A percentile compares a stretch with the other conserved stretches of the same genome.
phyloP scores from a whole-genome alignment of 257 asterid genomes.

The Solanum boliviense region DNA sequence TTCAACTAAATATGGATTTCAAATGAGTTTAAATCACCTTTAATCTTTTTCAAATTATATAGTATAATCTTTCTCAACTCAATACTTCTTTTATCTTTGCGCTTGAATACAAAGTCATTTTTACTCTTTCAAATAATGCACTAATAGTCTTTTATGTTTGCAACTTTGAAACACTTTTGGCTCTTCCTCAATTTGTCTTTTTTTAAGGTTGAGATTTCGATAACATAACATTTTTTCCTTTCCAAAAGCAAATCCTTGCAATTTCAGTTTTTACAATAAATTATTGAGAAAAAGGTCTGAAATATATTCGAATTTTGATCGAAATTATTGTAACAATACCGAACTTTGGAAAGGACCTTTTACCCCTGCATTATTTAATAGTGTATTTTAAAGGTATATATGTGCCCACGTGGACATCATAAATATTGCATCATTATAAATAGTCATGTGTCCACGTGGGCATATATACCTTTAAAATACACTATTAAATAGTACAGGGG shows the following conservation, averaged over 20 bases:
- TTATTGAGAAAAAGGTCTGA: neutral
- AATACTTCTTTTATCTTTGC: neutral
- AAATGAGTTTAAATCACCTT: neutral
- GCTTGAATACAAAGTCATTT: neutral
- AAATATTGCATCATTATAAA: no score
- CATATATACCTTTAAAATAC: no score
- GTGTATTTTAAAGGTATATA: no score
- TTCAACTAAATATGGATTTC: neutral
- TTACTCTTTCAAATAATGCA: neutral
- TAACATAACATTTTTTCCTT: neutral
- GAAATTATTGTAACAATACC: no score
- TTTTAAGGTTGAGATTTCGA: neutral
- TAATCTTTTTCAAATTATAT: neutral
- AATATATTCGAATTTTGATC: no score
- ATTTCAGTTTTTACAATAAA: no score
- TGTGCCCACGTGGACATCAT: no score
- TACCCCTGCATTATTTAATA: no score
- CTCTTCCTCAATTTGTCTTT: neutral
- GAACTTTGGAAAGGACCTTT: no score
- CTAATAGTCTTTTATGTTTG: neutral
- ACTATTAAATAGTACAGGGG: no score
- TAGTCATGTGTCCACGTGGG: no score
- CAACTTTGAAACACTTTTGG: neutral
- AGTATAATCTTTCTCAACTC: neutral
- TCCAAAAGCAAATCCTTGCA: neutral